Evolutionary conservation across 2,329 filamentous ascomycete species (phyloP).

Genomic region (Rosellinia necatrix): DNA sequence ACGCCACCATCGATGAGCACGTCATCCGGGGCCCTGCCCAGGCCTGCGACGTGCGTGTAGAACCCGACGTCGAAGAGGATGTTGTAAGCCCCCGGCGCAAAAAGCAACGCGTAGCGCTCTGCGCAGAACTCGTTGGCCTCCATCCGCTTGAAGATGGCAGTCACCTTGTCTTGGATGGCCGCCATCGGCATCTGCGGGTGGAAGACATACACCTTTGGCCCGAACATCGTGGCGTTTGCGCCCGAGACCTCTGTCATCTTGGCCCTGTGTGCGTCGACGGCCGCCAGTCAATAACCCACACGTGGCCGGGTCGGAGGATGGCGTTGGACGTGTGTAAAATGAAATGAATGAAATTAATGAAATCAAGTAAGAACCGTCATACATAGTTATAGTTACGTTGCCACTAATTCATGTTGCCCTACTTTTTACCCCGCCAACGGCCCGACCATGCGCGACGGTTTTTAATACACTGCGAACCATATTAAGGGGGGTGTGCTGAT

Average conservation of each 20-base stretch:
- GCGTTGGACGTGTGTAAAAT: too few relatives aligned
- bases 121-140: conserved; percentile 42
- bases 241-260: conserved; percentile 15
- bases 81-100: conserved; percentile 40
- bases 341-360: too few relatives aligned
- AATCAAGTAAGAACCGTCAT: too few relatives aligned
- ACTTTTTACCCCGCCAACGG: too few relatives aligned
- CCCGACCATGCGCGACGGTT: too few relatives aligned
- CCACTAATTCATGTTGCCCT: too few relatives aligned
- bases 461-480: too few relatives aligned
- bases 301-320: too few relatives aligned
- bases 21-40: conserved; percentile 39
- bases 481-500: too few relatives aligned
- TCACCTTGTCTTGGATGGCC: conserved; percentile 38
- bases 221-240: conserved; percentile 39
- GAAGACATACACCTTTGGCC: conserved; percentile 42
- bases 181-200: conserved; percentile 37
- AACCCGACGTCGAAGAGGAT: conserved; percentile 43
- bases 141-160: conserved; percentile 40
- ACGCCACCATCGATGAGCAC: conserved; percentile 41
- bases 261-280: neutral
- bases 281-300: neutral
- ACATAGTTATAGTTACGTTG: too few relatives aligned
- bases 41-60: conserved; percentile 41
- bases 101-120: conserved; percentile 41